phyloP scores from a whole-genome alignment of 805 yeast genomes.

The Schwanniomyces yamadae region DNA sequence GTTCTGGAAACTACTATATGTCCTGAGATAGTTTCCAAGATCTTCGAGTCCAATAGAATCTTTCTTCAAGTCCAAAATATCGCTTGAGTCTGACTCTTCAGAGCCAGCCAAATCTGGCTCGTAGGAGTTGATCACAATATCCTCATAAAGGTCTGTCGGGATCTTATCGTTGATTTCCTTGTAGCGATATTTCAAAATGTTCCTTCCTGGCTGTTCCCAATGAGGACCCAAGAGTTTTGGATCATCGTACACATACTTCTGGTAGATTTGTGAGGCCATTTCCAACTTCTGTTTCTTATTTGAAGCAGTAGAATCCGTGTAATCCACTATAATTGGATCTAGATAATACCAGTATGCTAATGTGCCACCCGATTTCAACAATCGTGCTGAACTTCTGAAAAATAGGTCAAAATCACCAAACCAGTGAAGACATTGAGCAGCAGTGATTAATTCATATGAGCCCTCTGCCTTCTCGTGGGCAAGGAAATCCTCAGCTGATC shows the following conservation, averaged over 20 bases:
- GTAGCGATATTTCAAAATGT: conserved; percentile 46
- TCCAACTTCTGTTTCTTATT: conserved; percentile 15
- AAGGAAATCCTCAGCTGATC: conserved; percentile 33
- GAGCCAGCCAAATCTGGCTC: conserved; percentile 17
- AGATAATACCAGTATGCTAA: conserved; percentile 44
- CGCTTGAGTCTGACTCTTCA: conserved; percentile 18
- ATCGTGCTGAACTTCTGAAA: conserved; percentile 31
- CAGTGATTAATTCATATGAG: conserved; percentile 38
- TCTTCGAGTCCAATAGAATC: conserved; percentile 43
- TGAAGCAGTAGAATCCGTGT: conserved; percentile 8
- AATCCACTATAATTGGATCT: conserved; percentile 37
- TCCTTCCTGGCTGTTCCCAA: conserved; percentile 88
- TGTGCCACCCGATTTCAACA: conserved; percentile 41
- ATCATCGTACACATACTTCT: conserved; percentile 41
- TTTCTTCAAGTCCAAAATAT: conserved; percentile 34
- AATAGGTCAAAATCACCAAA: conserved; percentile 32
- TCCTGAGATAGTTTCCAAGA: conserved; percentile 54
- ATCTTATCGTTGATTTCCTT: conserved; percentile 40
- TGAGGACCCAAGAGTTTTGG: conserved; percentile 55
- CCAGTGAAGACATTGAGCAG: conserved; percentile 46
- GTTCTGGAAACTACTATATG: conserved; percentile 69
- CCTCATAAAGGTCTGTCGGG: conserved; percentile 42
- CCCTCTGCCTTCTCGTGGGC: conserved; percentile 4
- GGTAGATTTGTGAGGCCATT: conserved; percentile 28
- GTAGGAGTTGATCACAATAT: conserved; percentile 31